Evolutionary conservation across 768 basidiomycete genomes (phyloP).

Genomic region (Agrocybe chaxingu): DNA sequence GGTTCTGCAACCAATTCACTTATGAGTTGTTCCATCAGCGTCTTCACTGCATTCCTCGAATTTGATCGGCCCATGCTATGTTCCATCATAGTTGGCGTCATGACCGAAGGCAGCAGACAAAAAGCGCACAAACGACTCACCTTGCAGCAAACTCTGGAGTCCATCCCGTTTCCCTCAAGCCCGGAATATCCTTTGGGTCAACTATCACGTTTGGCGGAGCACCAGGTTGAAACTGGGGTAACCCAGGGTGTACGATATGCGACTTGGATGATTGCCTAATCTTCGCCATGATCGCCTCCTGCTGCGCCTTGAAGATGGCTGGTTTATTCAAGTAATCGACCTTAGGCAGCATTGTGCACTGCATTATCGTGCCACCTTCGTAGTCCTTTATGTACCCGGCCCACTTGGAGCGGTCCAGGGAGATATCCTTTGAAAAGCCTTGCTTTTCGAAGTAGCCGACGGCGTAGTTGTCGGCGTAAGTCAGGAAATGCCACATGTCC

Average conservation of each 20-base stretch:
- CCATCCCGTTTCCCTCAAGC: slow-evolving; percentile 91
- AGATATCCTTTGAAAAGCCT: slow-evolving; percentile 97
- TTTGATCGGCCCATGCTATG: slow-evolving; percentile 30
- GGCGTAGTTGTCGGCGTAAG: slow-evolving; percentile 98
- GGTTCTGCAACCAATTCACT: slow-evolving; percentile 17
- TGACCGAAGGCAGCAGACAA: not conserved
- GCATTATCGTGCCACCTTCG: slow-evolving; percentile 99
- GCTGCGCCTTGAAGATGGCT: slow-evolving; percentile 73
- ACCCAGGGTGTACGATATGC: slow-evolving; percentile 80
- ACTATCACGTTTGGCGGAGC: slow-evolving; percentile 47
- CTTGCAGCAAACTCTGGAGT: slow-evolving; percentile 73
- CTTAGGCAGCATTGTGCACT: slow-evolving; percentile 92
- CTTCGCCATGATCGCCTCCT: slow-evolving; percentile 85
- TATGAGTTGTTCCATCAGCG: slow-evolving; percentile 69
- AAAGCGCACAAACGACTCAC: slow-evolving; percentile 37
- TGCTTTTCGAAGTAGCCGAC: slow-evolving; percentile 99
- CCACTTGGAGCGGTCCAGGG: slow-evolving; percentile 88
- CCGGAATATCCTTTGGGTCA: slow-evolving; percentile 82
- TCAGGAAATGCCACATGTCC: slow-evolving; percentile 90
- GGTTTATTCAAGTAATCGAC: slow-evolving; percentile 86
- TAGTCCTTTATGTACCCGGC: slow-evolving; percentile 99
- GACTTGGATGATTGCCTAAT: slow-evolving; percentile 84
- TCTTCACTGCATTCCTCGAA: slow-evolving; percentile 52
- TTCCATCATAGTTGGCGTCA: slow-evolving; percentile 1
- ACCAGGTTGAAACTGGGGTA: slow-evolving; percentile 71